Base-by-base conservation (phyloP, 176 grass and related monocot species). In the Raddia guianensis region DNA sequence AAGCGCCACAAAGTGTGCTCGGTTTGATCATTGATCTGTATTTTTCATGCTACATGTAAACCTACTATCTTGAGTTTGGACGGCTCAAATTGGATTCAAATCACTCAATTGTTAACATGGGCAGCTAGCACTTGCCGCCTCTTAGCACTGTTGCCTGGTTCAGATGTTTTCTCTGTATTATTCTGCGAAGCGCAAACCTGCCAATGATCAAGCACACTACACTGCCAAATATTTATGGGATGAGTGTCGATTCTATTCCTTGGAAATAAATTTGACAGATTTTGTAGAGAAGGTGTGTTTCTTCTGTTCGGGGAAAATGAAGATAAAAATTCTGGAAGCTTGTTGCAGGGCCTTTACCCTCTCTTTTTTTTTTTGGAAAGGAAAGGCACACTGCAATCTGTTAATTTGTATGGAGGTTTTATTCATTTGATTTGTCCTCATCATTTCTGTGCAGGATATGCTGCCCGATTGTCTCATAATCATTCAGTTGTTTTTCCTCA, bases 141-240 rank as follows among this genome's bases (percentile, higher is more conserved):
- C 15, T 20, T 47, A 19, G 5, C 5, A 44, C 20, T 56, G 61
- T 54, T 54, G 5, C 19, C 43, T 68, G 33, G 14, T 70, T 55
- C 19, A 63, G 12, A 58, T 40, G 8, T 49, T 76, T 63, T 10
- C 8, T 2, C 8, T 49, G n/a, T 66, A 63, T 58, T 27, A 13
- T 72, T 52, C n/a, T 82, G 56, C 40, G 12, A 54, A 40, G 10
- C 66, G 56, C 40, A 18, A 54, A 40, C 14, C 66, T 1, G 9
- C 60, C 59, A 68, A 57, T 68, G n/a, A 34, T 27, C 74, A 66
- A 46, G 42, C 59, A 20, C 42, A 83, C 48, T n/a, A 61, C 19
- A 3, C 7, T 63, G 75, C 74, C 59, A n/a, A n/a, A 11, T 15
- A n/a, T 32, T 73, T 33, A 51, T 53, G 51, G 43, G 65, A 63